phyloP scores from a whole-genome alignment of 2,329 filamentous ascomycete genomes.

The Lachnellula willkommii region DNA sequence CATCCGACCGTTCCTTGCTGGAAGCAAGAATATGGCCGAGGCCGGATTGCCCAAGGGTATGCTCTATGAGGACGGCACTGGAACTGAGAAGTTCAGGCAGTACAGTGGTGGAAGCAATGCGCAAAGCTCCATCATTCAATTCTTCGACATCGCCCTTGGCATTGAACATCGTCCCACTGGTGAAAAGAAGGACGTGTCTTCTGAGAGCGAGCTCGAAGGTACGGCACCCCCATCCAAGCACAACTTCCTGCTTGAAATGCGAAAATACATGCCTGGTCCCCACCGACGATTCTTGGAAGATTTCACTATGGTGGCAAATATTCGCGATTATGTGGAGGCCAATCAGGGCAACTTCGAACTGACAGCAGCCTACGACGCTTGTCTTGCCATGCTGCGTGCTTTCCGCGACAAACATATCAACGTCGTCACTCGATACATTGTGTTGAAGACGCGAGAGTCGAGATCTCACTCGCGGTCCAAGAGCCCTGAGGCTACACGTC shows the following conservation, averaged over 20 bases:
- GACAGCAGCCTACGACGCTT: slow-evolving; percentile 82
- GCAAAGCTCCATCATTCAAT: slow-evolving; percentile 93
- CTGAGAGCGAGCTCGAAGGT: slow-evolving; percentile 42
- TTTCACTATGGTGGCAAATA: slow-evolving; percentile 74
- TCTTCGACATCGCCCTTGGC: slow-evolving; percentile 89
- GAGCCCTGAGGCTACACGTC: slow-evolving; percentile 46
- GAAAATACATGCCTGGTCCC: slow-evolving; percentile 89
- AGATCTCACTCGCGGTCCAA: slow-evolving; percentile 56
- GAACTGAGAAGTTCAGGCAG: slow-evolving; percentile 64
- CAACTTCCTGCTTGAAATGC: slow-evolving; percentile 97
- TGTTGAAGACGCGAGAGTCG: slow-evolving; percentile 76
- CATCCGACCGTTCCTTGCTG: slow-evolving; percentile 91
- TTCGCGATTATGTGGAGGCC: slow-evolving; percentile 72
- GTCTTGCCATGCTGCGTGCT: slow-evolving; percentile 66
- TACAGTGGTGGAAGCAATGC: slow-evolving; percentile 94
- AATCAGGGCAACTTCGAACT: slow-evolving; percentile 59
- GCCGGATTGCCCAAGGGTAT: slow-evolving; percentile 85
- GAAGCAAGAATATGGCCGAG: slow-evolving; percentile 96
- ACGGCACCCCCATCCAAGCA: slow-evolving; percentile 53
- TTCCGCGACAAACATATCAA: slow-evolving; percentile 81
- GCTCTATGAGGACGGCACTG: slow-evolving; percentile 76
- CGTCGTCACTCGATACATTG: slow-evolving; percentile 93
- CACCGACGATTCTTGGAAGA: slow-evolving; percentile 86
- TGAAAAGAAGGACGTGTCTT: slow-evolving; percentile 48
- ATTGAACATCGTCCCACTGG: slow-evolving; percentile 89